A percentile compares a stretch with the other conserved stretches of the same genome.
These are phyloP conservation scores for Tephrocybe sp. DNA, from an alignment of 768 basidiomycete genomes.

Conservation along the genomic window DNA sequence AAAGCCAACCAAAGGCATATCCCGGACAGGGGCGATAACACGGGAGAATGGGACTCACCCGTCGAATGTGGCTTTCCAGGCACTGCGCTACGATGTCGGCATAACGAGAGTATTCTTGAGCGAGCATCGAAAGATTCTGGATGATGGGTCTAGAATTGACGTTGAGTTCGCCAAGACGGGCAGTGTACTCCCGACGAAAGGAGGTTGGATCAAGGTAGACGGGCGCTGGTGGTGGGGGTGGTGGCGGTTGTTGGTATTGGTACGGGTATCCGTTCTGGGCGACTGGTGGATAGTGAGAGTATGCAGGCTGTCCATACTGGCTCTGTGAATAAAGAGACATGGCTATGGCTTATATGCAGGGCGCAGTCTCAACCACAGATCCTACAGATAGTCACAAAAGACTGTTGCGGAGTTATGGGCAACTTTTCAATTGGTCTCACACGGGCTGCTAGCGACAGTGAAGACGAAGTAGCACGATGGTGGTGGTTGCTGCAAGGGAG, in stretches of 20 bases:
- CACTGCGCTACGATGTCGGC: slow-evolving; percentile 80
- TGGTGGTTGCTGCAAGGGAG: slow-evolving; percentile 38
- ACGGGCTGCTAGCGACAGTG: slow-evolving; percentile 44
- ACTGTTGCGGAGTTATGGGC: slow-evolving; percentile 23
- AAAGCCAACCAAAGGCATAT: slow-evolving; percentile 17
- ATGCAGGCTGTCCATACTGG: slow-evolving; percentile 59
- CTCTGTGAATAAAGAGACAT: slow-evolving; percentile 70
- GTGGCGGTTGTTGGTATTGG: slow-evolving; percentile 44
- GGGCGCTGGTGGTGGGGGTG: slow-evolving; percentile 38
- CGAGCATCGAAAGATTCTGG: slow-evolving; percentile 88
- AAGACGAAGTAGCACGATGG: slow-evolving; percentile 35
- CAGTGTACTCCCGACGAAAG: slow-evolving; percentile 78
- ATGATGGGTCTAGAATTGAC: slow-evolving; percentile 97
- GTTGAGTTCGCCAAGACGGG: slow-evolving; percentile 76
- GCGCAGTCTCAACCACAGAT: slow-evolving; percentile 18
- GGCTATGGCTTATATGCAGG: slow-evolving; percentile 32
- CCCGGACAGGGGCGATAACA: slow-evolving; percentile 16
- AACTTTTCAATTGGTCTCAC: slow-evolving; percentile 49
- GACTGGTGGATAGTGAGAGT: slow-evolving; percentile 47
- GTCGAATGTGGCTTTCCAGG: slow-evolving; percentile 79
- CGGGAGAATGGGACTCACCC: slow-evolving; percentile 64
- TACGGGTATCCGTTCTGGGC: slow-evolving; percentile 41
- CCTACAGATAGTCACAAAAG: slow-evolving; percentile 12
- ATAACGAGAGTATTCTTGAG: slow-evolving; percentile 81
- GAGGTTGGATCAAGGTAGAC: slow-evolving; percentile 58